These are phyloP conservation scores for Lactifluus volemus DNA, from an alignment of 768 basidiomycete genomes.

Conservation along the genomic window DNA sequence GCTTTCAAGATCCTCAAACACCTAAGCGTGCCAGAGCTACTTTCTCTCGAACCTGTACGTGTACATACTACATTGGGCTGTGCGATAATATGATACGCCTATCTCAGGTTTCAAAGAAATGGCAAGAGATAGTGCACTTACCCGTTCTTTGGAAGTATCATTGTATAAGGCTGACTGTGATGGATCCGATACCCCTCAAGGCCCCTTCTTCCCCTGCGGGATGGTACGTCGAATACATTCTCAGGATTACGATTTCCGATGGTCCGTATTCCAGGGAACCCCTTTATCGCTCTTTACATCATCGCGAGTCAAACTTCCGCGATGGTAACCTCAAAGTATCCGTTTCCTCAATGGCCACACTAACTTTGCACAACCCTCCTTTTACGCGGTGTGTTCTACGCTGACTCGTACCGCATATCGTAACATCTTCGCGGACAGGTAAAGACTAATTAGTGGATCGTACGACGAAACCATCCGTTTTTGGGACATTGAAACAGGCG, in stretches of 20 bases:
- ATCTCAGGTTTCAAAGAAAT: slow-evolving; percentile 36
- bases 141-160: slow-evolving; percentile 73
- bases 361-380: slow-evolving; percentile 81
- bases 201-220: slow-evolving; percentile 57
- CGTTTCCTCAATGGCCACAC: slow-evolving; percentile 78
- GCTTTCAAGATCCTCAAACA: slow-evolving; percentile 54
- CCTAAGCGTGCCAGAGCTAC: slow-evolving; percentile 51
- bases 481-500: slow-evolving; percentile 71
- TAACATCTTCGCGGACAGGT: slow-evolving; percentile 29
- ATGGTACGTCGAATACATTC: slow-evolving; percentile 43
- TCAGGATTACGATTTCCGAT: background rate
- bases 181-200: slow-evolving; percentile 59
- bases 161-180: slow-evolving; percentile 61
- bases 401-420: background rate
- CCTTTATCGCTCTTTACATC: slow-evolving; percentile 72
- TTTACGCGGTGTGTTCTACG: slow-evolving; percentile 37
- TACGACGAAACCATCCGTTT: slow-evolving; percentile 91
- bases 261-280: slow-evolving; percentile 37
- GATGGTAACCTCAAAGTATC: slow-evolving; percentile 63
- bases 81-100: background rate
- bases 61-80: background rate
- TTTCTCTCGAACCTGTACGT: slow-evolving; percentile 48
- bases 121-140: slow-evolving; percentile 41
- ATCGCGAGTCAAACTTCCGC: slow-evolving; percentile 79
- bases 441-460: slow-evolving; percentile 81